These are phyloP conservation scores for Albophoma yamanashiensis DNA, from an alignment of 2,329 filamentous ascomycete species.

Conservation along the genomic window DNA sequence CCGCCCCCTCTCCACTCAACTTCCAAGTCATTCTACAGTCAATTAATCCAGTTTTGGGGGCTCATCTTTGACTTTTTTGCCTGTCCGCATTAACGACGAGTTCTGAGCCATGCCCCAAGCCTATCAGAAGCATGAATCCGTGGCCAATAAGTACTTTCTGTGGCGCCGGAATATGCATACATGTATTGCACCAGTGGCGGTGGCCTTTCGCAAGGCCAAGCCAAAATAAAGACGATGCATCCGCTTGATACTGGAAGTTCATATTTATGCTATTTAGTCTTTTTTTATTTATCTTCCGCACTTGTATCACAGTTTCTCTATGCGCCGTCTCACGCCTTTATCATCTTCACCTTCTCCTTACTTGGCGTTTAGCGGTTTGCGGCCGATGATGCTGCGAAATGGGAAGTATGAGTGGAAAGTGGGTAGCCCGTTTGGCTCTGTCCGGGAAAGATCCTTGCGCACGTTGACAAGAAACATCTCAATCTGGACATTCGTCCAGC, in stretches of 20 bases:
- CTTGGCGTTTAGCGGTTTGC: slow-evolving; percentile 20
- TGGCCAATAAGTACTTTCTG: not conserved
- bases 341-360: not conserved
- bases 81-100: too few relatives aligned
- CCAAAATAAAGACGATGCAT: not conserved
- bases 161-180: too few relatives aligned
- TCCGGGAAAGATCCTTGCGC: slow-evolving; percentile 23
- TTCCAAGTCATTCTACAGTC: not conserved
- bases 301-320: not conserved
- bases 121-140: not conserved
- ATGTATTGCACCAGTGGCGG: not conserved
- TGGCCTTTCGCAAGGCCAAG: not conserved
- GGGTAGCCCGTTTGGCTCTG: slow-evolving; percentile 18
- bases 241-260: not conserved
- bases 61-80: too few relatives aligned
- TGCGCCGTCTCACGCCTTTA: not conserved
- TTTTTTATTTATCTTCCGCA: not conserved
- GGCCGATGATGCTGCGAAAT: slow-evolving; percentile 26
- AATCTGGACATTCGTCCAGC: slow-evolving; percentile 29
- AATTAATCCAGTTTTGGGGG: too few relatives aligned
- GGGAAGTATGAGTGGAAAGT: slow-evolving; percentile 28
- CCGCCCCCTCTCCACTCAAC: not conserved
- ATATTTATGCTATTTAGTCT: not conserved
- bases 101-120: not conserved
- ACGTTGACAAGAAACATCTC: slow-evolving; percentile 33